These are phyloP conservation scores for Lanmaoa rubissima DNA, from an alignment of 768 basidiomycete species.

Conservation along the genomic window DNA sequence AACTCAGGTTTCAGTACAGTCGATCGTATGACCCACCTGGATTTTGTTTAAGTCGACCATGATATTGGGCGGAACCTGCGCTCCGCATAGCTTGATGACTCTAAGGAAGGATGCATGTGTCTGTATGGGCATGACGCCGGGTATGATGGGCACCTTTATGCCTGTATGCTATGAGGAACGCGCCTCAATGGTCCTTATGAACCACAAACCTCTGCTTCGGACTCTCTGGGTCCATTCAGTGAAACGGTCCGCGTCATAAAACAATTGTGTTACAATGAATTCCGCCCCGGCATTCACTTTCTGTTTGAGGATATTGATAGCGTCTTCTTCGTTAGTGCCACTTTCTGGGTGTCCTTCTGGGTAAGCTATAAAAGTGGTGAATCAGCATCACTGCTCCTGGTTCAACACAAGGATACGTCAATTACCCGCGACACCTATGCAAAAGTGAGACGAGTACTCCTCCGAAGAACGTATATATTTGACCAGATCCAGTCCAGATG, in stretches of 20 bases:
- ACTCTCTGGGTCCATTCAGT: conserved; percentile 74
- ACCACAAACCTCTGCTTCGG: conserved; percentile 60
- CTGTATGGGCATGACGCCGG: conserved; percentile 97
- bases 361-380: conserved; percentile 56
- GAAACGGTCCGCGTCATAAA: conserved; percentile 93
- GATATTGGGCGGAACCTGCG: conserved; percentile 66
- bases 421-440: conserved; percentile 90
- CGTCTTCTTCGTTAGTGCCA: conserved; percentile 52
- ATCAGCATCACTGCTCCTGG: not conserved
- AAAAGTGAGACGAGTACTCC: conserved; percentile 82
- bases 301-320: conserved; percentile 69
- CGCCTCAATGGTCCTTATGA: not conserved
- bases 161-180: conserved; percentile 46
- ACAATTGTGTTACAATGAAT: conserved; percentile 94
- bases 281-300: conserved; percentile 96
- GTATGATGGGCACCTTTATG: conserved; percentile 86
- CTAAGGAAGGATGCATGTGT: conserved; percentile 93
- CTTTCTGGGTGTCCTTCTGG: conserved; percentile 84
- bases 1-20: not conserved
- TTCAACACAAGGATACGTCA: not conserved
- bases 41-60: conserved; percentile 70
- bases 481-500: conserved; percentile 86
- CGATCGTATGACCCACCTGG: conserved; percentile 48
- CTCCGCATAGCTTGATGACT: conserved; percentile 85
- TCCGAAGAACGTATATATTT: conserved; percentile 77